Base-by-base conservation (phyloP, 208 protist species). In the Wallacemonas sp. region DNA sequence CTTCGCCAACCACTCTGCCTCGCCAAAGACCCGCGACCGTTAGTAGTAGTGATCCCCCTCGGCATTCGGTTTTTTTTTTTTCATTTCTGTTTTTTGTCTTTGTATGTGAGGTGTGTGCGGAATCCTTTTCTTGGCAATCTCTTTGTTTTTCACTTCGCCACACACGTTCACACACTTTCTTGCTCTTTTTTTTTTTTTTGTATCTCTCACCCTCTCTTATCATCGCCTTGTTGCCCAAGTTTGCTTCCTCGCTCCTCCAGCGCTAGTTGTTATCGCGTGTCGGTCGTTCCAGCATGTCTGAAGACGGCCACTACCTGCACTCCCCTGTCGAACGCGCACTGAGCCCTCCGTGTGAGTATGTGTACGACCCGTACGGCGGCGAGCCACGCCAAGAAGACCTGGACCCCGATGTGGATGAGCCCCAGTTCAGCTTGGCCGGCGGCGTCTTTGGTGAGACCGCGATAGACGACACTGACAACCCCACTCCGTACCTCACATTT, bases 331-430 rank as follows among this genome's bases (percentile, higher is more conserved):
- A 64, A 24, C 44, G 6, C 5, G 44, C 6, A n/a, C 15, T 8
- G 44, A 21, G 5, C 44, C 8, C 8, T 6, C n/a, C 36, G 38
- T 14, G 22, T 11, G 33, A 60, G 2, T 69, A 55, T 54, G 34
- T 70, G 30, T 75, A 70, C 62, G 79, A 84, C 60, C 73, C 79
- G 27, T 84, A 84, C 56, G 79, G 79, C 36, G 79, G 79, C 27
- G 2, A 77, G 26, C 79, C 79, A 22, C 74, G 79, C 2, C 44
- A 62, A 1, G 79, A 84, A 46, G 79, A 80, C 60, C 39, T 46
- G 1, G 72, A 79, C 24, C 38, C 41, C 3, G 42, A 28, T n/a
- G 9, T 21, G 26, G 41, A 55, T 3, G 22, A 30, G n/a, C 4
- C 47, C 62, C 62, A 70, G 70, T 64, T 63, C 77, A 19, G 22